phyloP scores from a whole-genome alignment of 257 asterid species.

The Linaria vulgaris region DNA sequence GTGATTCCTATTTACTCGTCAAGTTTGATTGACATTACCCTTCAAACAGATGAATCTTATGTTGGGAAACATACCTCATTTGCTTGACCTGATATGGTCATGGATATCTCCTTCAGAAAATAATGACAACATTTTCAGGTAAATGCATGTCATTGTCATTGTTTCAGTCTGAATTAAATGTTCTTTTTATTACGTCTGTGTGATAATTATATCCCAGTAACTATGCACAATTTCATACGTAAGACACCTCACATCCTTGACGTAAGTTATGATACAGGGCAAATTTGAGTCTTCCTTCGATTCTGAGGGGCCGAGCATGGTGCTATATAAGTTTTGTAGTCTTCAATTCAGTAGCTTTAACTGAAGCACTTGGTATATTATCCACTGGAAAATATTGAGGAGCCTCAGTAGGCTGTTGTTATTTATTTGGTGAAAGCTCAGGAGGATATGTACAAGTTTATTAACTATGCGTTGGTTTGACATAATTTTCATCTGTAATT shows the following conservation, averaged over 20 bases:
- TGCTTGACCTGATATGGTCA: conserved; percentile 85
- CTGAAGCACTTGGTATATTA: too few species aligned
- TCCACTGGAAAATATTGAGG: too few species aligned
- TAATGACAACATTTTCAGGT: conserved; percentile 74
- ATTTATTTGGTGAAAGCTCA: too few species aligned
- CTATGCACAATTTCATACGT: background rate
- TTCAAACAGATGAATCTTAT: conserved; percentile 86
- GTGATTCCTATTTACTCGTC: conserved; percentile 19
- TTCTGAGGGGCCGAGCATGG: too few species aligned
- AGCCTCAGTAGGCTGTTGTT: too few species aligned
- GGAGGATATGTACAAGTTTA: too few species aligned
- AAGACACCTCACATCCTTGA: background rate
- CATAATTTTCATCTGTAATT: too few species aligned
- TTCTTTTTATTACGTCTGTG: background rate
- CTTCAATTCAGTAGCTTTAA: too few species aligned
- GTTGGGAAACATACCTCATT: conserved; percentile 83
- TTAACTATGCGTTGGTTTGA: too few species aligned
- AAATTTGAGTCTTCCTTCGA: too few species aligned
- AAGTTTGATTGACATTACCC: conserved; percentile 36
- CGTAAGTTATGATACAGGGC: too few species aligned
- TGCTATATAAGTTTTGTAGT: too few species aligned
- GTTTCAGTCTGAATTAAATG: background rate
- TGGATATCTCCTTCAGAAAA: conserved; percentile 94
- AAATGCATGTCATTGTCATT: conserved; percentile 23
- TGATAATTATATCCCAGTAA: conserved; percentile 16